Base-by-base conservation (phyloP, 768 basidiomycete genomes). In the Lactarius trivialis region DNA sequence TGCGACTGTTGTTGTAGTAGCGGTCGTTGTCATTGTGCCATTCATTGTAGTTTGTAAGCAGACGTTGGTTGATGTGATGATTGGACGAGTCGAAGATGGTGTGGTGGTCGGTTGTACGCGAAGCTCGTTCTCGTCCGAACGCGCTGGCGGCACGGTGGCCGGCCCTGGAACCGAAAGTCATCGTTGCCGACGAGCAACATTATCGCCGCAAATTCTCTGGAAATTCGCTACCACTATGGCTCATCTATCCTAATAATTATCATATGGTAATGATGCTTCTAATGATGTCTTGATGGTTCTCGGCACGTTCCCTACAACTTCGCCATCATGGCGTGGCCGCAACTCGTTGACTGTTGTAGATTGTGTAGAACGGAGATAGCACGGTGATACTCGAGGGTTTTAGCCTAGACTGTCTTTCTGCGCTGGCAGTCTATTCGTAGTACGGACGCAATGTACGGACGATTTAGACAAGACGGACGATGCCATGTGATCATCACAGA, bases 91-190 rank as follows among this genome's bases (percentile, higher is more conserved):
- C 52, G 50, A 36, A n/a, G n/a, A n/a, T n/a, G 21, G 36, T 34
- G 28, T 52, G 17, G 45, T 59, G 36, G 52, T 34, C 53, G 57
- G 52, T 21, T 55, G 58, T n/a, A n/a, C 53, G 53, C 58, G 53
- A 60, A 15, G 15, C 28, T 26, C 39, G 32, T 32, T 36, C 30
- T 43, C 55, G 26, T 53, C 43, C 43, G 62, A 50, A 54, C 53
- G 62, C 53, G 57, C 62, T 49, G 62, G 53, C 53, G 54, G 26
- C 37, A 50, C 48, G 54, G 50, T 32, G 52, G 15, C 57, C 57
- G 57, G 26, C 36, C 21, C 43, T 9, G n/a, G 45, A 45, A 45
- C 45, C 45, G 45, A 24, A 45, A 24, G 21, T 45, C 21, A 45
- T 45, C 11, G 17, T 4, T n/a, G 3, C 41, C 19, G 41, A 43